Evolutionary conservation across 192 early-diverging fungal species (phyloP).

Genomic region (Entomortierella lignicola): DNA sequence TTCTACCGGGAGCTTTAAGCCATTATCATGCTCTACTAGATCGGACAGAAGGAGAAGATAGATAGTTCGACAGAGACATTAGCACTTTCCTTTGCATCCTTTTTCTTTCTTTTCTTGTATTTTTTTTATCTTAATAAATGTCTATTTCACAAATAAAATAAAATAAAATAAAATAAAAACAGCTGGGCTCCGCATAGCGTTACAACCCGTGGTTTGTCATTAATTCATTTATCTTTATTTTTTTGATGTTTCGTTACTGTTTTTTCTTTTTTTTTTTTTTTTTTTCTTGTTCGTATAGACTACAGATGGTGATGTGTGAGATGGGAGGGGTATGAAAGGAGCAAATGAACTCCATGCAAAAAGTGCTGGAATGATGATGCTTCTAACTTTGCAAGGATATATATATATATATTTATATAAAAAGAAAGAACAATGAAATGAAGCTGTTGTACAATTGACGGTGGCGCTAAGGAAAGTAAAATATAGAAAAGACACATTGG

Average conservation of each 20-base stretch:
- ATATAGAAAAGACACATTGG: neutral
- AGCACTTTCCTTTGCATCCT: no score
- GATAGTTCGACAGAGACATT: no score
- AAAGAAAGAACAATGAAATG: neutral
- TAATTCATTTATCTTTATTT: neutral
- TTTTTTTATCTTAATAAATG: neutral
- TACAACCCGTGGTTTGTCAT: no score
- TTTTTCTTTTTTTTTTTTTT: no score
- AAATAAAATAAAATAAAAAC: no score
- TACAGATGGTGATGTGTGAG: neutral
- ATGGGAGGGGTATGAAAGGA: neutral
- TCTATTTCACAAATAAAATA: neutral
- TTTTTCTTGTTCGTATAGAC: neutral
- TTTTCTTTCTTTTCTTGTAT: neutral
- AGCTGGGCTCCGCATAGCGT: no score
- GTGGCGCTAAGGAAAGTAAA: neutral
- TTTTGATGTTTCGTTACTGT: neutral
- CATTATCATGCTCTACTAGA: no score
- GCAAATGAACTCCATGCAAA: neutral
- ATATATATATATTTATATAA: neutral
- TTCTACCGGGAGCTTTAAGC: no score
- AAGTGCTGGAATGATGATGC: no score
- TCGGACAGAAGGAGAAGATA: no score
- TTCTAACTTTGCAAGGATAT: neutral
- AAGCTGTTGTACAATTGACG: neutral